Evolutionary conservation across 768 basidiomycete species (phyloP), one percentile per base, ranked within the genome.

Genomic region (Pulveroboletus sp.): DNA sequence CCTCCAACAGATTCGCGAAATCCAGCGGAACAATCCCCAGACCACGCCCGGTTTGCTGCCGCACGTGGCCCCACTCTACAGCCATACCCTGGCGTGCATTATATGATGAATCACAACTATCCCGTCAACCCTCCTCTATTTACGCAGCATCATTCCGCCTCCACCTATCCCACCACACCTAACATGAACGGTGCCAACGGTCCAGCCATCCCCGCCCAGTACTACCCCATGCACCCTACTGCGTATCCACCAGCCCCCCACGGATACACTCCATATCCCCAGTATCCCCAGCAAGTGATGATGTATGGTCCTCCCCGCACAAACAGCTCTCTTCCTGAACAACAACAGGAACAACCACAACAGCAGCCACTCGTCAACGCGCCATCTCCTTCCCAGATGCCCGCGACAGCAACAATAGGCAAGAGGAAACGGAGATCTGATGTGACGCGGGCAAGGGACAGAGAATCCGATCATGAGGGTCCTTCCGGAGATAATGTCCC

Each of bases 51-150:
- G 37, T 55, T 69, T 50, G 66, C 59, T 65, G 62, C 54, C 65
- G 73, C 64, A 64, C 79, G 63, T 65, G 68, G 58, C 35, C 67
- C 64, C 43, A 65, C 69, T 50, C 74, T 78, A 54, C 80, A 78
- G 59, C 77, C 80, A 14, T 83, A 81, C 65, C 79, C 80, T 41
- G 72, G 71, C 24, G 71, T 77, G 8, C 81, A 78, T 40, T 71
- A 64, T 59, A 73, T 82, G 65, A 88, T 87, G 85, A 89, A 87
- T 65, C 81, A 82, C 46, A 69, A 78, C 51, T 89, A 86, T 41
- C 76, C 82, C 24, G 71, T 80, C 56, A 81, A 79, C 61, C 78
- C 80, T 52, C 74, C 83, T 49, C 72, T 73, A 10, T 77, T 74
- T 55, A 56, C 74, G 24, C 73, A 75, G 39, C 68, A 72, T 17